These are phyloP conservation scores for Sherardia arvensis DNA, from an alignment of 257 asterid genomes.

Conservation along the genomic window DNA sequence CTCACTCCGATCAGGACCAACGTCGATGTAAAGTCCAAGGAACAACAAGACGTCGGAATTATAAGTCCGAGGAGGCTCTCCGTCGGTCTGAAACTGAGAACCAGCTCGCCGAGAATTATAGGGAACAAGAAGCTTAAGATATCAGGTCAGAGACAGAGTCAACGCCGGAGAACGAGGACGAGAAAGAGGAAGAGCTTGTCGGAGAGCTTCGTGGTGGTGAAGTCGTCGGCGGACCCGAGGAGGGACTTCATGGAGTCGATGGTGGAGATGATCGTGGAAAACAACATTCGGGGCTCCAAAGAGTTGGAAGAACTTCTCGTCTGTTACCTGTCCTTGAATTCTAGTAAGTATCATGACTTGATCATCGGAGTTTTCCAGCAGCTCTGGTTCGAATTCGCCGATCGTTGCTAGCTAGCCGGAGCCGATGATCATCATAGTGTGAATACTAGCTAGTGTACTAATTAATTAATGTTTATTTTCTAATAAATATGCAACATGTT, in stretches of 20 bases:
- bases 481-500: too few species aligned
- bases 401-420: not conserved
- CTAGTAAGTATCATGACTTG: constrained; percentile 47
- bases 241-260: constrained; percentile 58
- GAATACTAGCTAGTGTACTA: not conserved
- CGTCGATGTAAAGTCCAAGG: not conserved
- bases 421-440: not conserved
- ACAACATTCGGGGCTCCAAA: constrained; percentile 35
- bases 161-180: too few species aligned
- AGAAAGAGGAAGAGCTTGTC: constrained; percentile 30
- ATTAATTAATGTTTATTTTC: too few species aligned
- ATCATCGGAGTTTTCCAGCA: constrained; percentile 58
- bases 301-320: constrained; percentile 61
- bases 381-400: constrained; percentile 48
- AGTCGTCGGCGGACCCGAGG: constrained; percentile 45
- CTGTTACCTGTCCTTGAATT: constrained; percentile 52
- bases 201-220: constrained; percentile 54
- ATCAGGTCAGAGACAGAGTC: constrained; percentile 18
- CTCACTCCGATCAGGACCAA: constrained; percentile 52
- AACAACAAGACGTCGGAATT: not conserved
- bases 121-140: constrained; percentile 25
- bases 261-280: constrained; percentile 74
- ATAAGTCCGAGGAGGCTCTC: constrained; percentile 15
- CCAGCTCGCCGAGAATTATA: constrained; percentile 33
- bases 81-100: constrained; percentile 30